Conservation (phyloP, 2,329 filamentous ascomycete genomes). For the Teratosphaeria nubilosa region DNA sequence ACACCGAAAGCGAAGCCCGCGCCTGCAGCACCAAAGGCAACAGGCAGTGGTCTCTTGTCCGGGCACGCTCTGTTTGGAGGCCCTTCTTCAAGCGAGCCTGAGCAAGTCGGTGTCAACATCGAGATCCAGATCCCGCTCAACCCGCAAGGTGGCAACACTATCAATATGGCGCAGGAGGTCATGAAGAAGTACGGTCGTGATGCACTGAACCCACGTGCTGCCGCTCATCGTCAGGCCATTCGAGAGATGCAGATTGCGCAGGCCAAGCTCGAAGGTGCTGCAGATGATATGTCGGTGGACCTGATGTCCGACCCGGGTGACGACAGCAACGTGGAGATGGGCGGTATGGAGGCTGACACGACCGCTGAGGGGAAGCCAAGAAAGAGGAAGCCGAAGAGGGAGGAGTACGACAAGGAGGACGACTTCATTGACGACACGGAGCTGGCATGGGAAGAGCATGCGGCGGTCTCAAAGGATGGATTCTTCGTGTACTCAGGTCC, state of each 20-base stretch:
- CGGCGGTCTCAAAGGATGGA: constrained; percentile 85
- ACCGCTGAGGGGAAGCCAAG: constrained; percentile 58
- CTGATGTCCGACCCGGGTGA: constrained; percentile 52
- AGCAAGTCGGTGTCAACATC: constrained; percentile 59
- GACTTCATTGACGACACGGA: constrained; percentile 83
- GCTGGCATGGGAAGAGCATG: constrained; percentile 88
- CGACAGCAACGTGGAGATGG: constrained; percentile 83
- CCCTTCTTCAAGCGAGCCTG: constrained; percentile 34
- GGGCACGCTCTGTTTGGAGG: constrained; percentile 52
- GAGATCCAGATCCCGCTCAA: constrained; percentile 72
- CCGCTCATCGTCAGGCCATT: constrained; percentile 77
- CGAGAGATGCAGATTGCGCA: constrained; percentile 80
- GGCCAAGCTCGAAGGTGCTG: constrained; percentile 67
- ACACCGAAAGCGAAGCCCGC: constrained; percentile 29
- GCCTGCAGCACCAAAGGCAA: constrained; percentile 39
- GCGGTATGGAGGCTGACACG: constrained; percentile 48
- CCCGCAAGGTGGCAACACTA: constrained; percentile 75
- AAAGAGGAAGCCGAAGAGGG: constrained; percentile 64
- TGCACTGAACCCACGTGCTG: constrained; percentile 80
- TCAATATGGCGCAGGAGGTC: constrained; percentile 91
- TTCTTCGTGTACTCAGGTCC: constrained; percentile 98
- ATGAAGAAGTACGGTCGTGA: constrained; percentile 93
- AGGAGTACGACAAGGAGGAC: constrained; percentile 58
- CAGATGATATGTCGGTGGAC: constrained; percentile 77
- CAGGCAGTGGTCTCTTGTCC: constrained; percentile 54